Evolutionary conservation across 139 green algal species (phyloP).

Genomic region (Chlorella sp.): DNA sequence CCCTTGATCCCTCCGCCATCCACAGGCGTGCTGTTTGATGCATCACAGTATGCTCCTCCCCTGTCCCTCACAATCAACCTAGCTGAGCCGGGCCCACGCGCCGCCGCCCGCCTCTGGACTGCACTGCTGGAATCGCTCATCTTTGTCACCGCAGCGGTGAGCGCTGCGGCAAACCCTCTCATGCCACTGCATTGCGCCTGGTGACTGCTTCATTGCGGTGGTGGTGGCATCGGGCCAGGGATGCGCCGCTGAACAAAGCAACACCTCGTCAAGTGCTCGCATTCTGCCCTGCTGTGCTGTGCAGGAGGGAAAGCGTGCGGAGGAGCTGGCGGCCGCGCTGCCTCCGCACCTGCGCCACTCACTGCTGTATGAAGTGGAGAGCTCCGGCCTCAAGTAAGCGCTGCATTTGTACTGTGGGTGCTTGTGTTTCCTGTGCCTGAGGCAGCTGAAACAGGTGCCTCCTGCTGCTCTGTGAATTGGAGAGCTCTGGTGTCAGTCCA

Average conservation of each 20-base stretch:
- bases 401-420: too few relatives aligned
- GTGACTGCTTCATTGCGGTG: too few relatives aligned
- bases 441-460: too few relatives aligned
- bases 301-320: slow-evolving; percentile 11
- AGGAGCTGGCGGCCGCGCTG: slow-evolving; percentile 25
- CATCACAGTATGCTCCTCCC: neutral
- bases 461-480: too few relatives aligned
- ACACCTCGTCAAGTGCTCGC: too few relatives aligned
- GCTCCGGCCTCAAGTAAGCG: slow-evolving; percentile 23
- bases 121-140: slow-evolving; percentile 10
- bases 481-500: too few relatives aligned
- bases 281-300: neutral
- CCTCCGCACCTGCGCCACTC: neutral
- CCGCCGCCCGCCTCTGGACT: slow-evolving; percentile 16
- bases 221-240: too few relatives aligned
- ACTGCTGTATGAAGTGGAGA: slow-evolving; percentile 25
- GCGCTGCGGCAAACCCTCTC: neutral
- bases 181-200: too few relatives aligned
- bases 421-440: too few relatives aligned
- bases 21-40: slow-evolving; percentile 34
- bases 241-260: too few relatives aligned
- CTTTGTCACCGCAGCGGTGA: neutral
- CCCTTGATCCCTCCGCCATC: too few relatives aligned
- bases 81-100: slow-evolving; percentile 18
- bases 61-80: neutral